These are phyloP conservation scores for Scutellaria baicalensis DNA, from an alignment of 257 asterid genomes.

Conservation along the genomic window DNA sequence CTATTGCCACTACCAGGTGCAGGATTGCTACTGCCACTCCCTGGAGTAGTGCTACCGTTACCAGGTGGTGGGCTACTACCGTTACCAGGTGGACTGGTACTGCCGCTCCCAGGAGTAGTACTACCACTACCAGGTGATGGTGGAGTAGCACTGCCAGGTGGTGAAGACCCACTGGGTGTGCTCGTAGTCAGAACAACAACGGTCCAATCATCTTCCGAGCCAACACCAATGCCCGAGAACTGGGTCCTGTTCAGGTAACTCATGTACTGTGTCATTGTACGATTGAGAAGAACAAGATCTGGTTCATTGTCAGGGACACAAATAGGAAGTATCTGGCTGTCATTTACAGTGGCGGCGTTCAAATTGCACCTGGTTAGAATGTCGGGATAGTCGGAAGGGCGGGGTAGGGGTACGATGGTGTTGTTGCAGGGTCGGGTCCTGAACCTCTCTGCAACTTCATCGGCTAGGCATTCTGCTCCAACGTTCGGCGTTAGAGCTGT, in stretches of 20 bases:
- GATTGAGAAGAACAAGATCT: constrained; percentile 42
- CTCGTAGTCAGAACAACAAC: constrained; percentile 60
- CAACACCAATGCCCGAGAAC: constrained; percentile 56
- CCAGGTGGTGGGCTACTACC: too few relatives aligned
- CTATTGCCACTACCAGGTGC: constrained; percentile 6
- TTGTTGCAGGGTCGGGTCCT: constrained; percentile 59
- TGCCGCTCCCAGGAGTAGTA: neutral
- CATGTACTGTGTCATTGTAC: constrained; percentile 44
- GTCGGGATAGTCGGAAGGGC: constrained; percentile 41
- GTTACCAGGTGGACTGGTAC: neutral
- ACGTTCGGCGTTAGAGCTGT: constrained; percentile 41
- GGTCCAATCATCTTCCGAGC: constrained; percentile 50
- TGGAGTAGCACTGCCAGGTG: neutral
- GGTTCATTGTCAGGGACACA: constrained; percentile 57
- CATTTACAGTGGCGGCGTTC: constrained; percentile 54
- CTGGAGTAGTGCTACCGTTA: neutral
- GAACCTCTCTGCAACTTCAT: constrained; percentile 50
- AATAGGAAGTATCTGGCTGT: constrained; percentile 59
- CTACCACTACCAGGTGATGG: neutral
- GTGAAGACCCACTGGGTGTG: constrained; percentile 46
- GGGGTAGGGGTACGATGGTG: constrained; percentile 46
- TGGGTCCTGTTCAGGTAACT: constrained; percentile 37
- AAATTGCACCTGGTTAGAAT: constrained; percentile 45
- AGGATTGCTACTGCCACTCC: constrained; percentile 9
- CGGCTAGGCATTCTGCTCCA: constrained; percentile 70